phyloP scores from a whole-genome alignment of 345 rosid species.

The Eucalyptus erythrocorys region DNA sequence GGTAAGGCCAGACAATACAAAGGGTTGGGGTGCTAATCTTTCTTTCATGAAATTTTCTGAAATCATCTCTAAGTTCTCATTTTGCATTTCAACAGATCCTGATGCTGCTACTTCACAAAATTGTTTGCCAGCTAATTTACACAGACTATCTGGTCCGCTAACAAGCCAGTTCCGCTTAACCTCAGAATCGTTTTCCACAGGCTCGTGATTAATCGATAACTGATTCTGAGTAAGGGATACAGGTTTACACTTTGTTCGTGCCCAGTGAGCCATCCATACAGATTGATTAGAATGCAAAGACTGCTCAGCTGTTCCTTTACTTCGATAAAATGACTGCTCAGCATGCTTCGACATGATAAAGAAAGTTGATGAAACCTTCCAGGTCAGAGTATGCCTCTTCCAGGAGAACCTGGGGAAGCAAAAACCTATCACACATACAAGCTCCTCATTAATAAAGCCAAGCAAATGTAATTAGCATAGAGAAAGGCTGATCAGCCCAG shows the following conservation, averaged over 20 bases:
- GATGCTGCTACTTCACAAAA: constrained; percentile 4
- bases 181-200: neutral
- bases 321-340: constrained; percentile 2
- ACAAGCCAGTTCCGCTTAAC: neutral
- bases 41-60: constrained; percentile 9
- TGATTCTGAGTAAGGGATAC: neutral
- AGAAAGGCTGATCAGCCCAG: neutral
- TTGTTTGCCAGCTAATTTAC: constrained; percentile 3
- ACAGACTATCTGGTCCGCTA: neutral
- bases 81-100: constrained; percentile 1
- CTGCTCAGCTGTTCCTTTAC: constrained; percentile 5
- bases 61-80: constrained; percentile 2
- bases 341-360: constrained; percentile 26
- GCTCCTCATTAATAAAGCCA: neutral
- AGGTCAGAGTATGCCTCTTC: neutral
- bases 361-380: neutral
- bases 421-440: neutral
- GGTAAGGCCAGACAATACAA: constrained; percentile 12
- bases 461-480: neutral
- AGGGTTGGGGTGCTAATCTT: constrained; percentile 1
- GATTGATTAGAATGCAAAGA: constrained; percentile 26
- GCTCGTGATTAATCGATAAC: neutral
- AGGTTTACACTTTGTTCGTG: constrained; percentile 3
- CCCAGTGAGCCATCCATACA: constrained; percentile 70
- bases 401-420: neutral